Base-by-base conservation (phyloP, 257 asterid genomes). In the Verbena officinalis region DNA sequence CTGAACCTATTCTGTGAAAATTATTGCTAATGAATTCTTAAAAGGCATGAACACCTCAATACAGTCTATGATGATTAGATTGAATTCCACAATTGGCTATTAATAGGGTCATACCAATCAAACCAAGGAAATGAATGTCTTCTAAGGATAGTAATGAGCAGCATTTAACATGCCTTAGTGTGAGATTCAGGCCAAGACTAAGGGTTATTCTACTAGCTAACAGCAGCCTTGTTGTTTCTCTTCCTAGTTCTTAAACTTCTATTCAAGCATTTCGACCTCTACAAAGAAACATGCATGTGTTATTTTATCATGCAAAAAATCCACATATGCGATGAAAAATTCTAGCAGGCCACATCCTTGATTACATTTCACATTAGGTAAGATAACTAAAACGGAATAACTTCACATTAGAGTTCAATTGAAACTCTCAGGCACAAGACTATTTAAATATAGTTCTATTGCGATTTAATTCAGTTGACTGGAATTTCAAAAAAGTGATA, bases 11-110 rank as follows among this genome's bases (percentile, higher is more conserved):
- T 55, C 33, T 9, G 52, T 7, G 1, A 20, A 50, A 43, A 62
- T 19, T 11, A 16, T 19, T 33, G 33, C 58, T 23, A 69, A 51
- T 39, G 40, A 54, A 52, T 48, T 59, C 43, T 61, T 62, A 22
- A 24, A 45, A 34, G 15, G 15, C 45, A 30, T 14, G 4, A 56
- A 67, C 64, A 44, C 39, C 64, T 30, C 59, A 38, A 65, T 30
- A 48, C 59, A 63, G 31, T 8, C 31, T 34, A 59, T 23, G 22
- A 55, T 56, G 21, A 49, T 19, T 42, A 55, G 59, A 55, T 49
- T 24, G 30, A 59, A 51, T 51, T 62, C 75, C 69, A 65, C 46
- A 70, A 57, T 55, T 34, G 59, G 57, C 27, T 7, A 21, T 16
- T 33, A 44, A 42, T 9, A 23, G 53, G 57, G 33, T 53, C 20